Base-by-base conservation (phyloP, 495 filamentous ascomycete species). In the Delitschia confertaspora region DNA sequence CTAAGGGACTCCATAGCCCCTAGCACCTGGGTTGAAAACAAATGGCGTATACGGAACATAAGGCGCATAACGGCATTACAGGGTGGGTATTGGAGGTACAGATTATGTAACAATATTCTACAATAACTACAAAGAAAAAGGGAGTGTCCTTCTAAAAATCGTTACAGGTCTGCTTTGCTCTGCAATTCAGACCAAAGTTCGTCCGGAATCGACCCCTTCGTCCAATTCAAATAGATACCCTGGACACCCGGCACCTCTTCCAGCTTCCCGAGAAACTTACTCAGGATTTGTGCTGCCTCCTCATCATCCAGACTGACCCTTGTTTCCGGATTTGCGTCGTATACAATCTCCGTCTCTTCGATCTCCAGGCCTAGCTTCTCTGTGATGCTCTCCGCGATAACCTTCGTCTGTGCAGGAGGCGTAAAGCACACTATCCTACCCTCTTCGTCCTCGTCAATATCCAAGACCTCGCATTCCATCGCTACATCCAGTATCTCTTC, bases 391-490 rank as follows among this genome's bases (percentile, higher is more conserved):
- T 87, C 69, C 13, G 75, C 76, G 8, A 84, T 76, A 10, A 72
- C 65, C 37, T 71, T 80, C 0, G 80, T 88, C 46, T 72, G 69
- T 6, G 68, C 72, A 0, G 86, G 82, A 51, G 87, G 79, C 0
- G 85, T 88, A 62, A 74, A 83, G 2, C 95, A 65, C 14, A 85
- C 64, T 10, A 94, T 62, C 29, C 77, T 76, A 5, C 78, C 81
- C 6, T 83, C 73, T 6, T 76, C 75, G 53, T 82, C 82, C 31
- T 74, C 68, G 22, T 82, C 75, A 2, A 93, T 73, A 58, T 95
- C 91, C 45, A 82, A 76, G 5, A 82, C 87, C 10, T 87, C 88
- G 14, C 79, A 80, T 45, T 99, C 88, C 29, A 96, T 75, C 5
- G 83, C 86, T 25, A 79, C 72, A 50, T 95, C 91, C 50, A 96